Evolutionary conservation across 805 yeast species (phyloP).

Genomic region (Myxozyma geophila): DNA sequence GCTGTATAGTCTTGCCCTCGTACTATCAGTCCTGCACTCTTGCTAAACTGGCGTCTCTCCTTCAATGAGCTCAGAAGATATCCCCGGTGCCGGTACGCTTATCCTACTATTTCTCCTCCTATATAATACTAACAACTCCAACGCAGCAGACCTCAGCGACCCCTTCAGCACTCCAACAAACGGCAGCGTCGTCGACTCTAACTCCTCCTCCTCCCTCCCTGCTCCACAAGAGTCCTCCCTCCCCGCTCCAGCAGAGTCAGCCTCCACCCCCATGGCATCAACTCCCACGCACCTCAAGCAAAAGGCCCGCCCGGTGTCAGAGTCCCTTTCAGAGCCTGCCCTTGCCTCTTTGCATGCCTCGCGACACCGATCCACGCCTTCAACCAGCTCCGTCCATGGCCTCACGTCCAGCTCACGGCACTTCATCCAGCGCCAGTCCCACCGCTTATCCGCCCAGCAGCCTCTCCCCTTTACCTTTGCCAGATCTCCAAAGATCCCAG

Average conservation of each 20-base stretch:
- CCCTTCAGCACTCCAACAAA: constrained; percentile 1
- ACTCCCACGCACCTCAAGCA: background rate
- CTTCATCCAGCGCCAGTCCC: constrained; percentile 1
- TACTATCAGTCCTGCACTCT: no score
- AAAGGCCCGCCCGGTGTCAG: background rate
- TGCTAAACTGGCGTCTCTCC: no score
- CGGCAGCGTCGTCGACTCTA: background rate
- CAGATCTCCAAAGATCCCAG: no score
- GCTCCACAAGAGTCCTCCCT: background rate
- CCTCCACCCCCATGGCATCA: no score
- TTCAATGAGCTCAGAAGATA: no score
- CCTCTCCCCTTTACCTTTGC: no score
- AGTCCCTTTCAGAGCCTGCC: background rate
- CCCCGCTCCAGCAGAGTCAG: no score
- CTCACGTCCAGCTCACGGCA: constrained; percentile 11
- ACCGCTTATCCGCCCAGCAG: background rate
- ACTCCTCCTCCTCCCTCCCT: background rate
- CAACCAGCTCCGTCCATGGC: background rate
- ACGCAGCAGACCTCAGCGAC: background rate
- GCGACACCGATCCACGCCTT: background rate
- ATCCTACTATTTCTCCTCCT: background rate
- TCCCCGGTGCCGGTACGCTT: background rate
- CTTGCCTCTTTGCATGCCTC: background rate
- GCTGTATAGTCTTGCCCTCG: no score
- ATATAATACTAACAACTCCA: background rate